These are phyloP conservation scores for Diaporthe ilicicola DNA, from an alignment of 2,329 filamentous ascomycete genomes.

Conservation along the genomic window DNA sequence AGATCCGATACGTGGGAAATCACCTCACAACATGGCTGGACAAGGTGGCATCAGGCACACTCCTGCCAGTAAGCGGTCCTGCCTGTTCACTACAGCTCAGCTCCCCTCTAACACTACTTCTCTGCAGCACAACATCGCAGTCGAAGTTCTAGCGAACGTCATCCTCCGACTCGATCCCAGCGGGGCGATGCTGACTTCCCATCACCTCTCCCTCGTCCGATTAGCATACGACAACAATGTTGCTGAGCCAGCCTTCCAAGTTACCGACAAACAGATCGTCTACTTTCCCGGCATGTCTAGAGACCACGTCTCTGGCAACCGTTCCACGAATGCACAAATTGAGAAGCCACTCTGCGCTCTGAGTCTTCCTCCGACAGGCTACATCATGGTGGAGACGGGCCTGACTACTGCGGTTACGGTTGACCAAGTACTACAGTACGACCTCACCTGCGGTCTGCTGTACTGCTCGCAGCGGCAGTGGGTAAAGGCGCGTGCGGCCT, in stretches of 20 bases:
- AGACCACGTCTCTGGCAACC: slow-evolving; percentile 36
- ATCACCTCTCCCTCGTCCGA: slow-evolving; percentile 66
- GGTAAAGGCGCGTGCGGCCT: slow-evolving; percentile 67
- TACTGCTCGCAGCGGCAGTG: slow-evolving; percentile 70
- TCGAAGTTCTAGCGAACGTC: slow-evolving; percentile 57
- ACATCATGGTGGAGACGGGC: slow-evolving; percentile 66
- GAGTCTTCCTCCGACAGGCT: slow-evolving; percentile 57
- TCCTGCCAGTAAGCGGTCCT: slow-evolving; percentile 51
- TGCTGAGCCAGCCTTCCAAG: slow-evolving; percentile 63
- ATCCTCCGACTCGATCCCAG: slow-evolving; percentile 73
- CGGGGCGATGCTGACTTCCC: slow-evolving; percentile 71
- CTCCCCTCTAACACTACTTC: not conserved
- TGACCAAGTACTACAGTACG: slow-evolving; percentile 71
- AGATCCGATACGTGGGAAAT: slow-evolving; percentile 60
- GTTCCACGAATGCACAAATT: slow-evolving; percentile 35
- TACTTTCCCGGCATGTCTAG: slow-evolving; percentile 64
- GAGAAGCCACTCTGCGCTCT: slow-evolving; percentile 55
- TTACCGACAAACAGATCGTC: slow-evolving; percentile 72
- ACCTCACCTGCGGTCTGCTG: slow-evolving; percentile 70
- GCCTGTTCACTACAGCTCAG: not conserved
- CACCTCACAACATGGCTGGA: slow-evolving; percentile 55
- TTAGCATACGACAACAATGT: slow-evolving; percentile 65
- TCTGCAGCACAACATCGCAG: slow-evolving; percentile 54
- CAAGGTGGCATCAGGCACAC: slow-evolving; percentile 46
- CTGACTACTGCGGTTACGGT: slow-evolving; percentile 64